Evolutionary conservation across 1,284 basidiomycete genomes (phyloP).

Genomic region (Apiotrichum sp.): DNA sequence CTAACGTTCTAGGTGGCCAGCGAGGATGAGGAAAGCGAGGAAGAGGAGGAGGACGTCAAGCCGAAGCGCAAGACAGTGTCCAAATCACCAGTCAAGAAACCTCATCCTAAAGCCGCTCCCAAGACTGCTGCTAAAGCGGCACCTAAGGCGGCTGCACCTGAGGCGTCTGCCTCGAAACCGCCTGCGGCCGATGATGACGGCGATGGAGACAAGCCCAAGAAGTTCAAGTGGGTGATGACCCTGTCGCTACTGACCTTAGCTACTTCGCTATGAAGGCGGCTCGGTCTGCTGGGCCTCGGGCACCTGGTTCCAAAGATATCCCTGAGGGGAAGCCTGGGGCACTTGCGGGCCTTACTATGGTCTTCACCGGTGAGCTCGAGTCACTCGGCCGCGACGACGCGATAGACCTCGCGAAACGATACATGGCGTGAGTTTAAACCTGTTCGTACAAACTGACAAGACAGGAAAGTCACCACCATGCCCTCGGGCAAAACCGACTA

Average conservation of each 20-base stretch:
- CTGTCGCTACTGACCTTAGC: conserved; percentile 13
- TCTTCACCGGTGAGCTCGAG: conserved; percentile 89
- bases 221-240: conserved; percentile 34
- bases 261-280: conserved; percentile 59
- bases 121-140: neutral
- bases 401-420: conserved; percentile 80
- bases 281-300: conserved; percentile 60
- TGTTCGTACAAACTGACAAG: neutral
- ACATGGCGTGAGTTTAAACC: conserved; percentile 63
- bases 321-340: conserved; percentile 74
- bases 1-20: neutral
- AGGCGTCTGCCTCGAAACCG: neutral
- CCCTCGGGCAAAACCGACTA: conserved; percentile 88
- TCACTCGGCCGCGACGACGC: conserved; percentile 86
- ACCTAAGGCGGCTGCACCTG: no score
- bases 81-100: conserved; percentile 11
- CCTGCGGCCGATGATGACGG: conserved; percentile 10
- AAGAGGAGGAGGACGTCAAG: conserved; percentile 26
- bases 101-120: neutral
- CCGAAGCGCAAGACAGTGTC: conserved; percentile 21
- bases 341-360: conserved; percentile 79
- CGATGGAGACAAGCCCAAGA: conserved; percentile 33
- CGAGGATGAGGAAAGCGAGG: conserved; percentile 29
- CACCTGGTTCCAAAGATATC: conserved; percentile 63
- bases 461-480: conserved; percentile 59